phyloP scores from a whole-genome alignment of 805 yeast species.

The Metschnikowia koreensis region DNA sequence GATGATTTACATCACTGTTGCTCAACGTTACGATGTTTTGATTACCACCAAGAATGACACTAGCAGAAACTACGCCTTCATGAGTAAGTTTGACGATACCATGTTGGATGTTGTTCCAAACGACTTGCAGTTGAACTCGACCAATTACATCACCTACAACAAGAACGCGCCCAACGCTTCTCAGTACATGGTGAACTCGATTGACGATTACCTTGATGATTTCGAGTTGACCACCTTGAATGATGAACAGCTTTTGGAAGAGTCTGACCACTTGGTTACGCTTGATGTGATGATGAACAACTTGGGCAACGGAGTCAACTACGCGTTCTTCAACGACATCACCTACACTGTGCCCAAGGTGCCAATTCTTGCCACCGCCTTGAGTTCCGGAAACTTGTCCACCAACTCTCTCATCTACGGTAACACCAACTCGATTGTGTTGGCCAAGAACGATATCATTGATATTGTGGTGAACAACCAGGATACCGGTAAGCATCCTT shows the following conservation, averaged over 20 bases:
- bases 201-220: conserved; percentile 47
- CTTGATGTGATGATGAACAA: conserved; percentile 81
- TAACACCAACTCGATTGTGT: conserved; percentile 72
- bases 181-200: conserved; percentile 37
- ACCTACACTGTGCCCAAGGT: conserved; percentile 79
- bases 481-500: conserved; percentile 94
- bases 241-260: conserved; percentile 49
- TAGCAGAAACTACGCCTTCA: conserved; percentile 70
- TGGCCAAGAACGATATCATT: conserved; percentile 63
- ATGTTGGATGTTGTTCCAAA: conserved; percentile 78
- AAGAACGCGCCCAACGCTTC: conserved; percentile 39
- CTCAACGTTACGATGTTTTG: conserved; percentile 86
- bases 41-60: conserved; percentile 67
- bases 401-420: conserved; percentile 64
- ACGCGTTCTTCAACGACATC: conserved; percentile 93
- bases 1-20: conserved; percentile 77
- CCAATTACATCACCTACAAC: conserved; percentile 69
- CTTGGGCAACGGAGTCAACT: conserved; percentile 82
- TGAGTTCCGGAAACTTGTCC: conserved; percentile 64
- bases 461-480: conserved; percentile 81
- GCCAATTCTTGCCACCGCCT: conserved; percentile 78
- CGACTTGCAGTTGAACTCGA: conserved; percentile 65
- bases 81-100: conserved; percentile 74
- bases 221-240: conserved; percentile 31
- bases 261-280: conserved; percentile 67